These are phyloP conservation scores for Rhexocercosporidium sp. DNA, from an alignment of 2,329 filamentous ascomycete species.

Conservation along the genomic window DNA sequence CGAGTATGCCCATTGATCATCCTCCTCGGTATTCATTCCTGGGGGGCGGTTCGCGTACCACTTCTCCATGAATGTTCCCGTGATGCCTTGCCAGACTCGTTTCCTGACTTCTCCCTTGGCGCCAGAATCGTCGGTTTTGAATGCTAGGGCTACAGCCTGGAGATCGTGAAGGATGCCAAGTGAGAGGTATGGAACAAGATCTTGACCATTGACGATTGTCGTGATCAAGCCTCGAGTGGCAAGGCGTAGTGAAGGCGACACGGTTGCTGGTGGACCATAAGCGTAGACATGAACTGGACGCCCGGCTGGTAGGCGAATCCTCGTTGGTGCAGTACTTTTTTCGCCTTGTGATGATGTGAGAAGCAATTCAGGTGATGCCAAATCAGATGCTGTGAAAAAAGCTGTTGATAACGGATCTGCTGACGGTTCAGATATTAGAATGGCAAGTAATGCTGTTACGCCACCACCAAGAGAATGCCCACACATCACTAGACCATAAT, in stretches of 20 bases:
- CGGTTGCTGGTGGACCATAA: constrained; percentile 75
- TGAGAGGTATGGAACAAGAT: constrained; percentile 76
- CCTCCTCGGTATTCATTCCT: constrained; percentile 56
- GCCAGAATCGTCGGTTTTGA: constrained; percentile 72
- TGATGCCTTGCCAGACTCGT: constrained; percentile 69
- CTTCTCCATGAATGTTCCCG: constrained; percentile 63
- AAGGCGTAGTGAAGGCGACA: constrained; percentile 71
- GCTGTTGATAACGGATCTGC: constrained; percentile 45
- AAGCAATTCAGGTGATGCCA: constrained; percentile 73
- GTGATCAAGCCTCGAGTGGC: constrained; percentile 78
- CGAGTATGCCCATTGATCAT: constrained; percentile 71
- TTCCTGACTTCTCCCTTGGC: constrained; percentile 70
- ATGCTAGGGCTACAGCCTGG: constrained; percentile 72
- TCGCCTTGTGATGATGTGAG: constrained; percentile 61
- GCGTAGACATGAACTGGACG: constrained; percentile 80
- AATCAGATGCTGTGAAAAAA: constrained; percentile 65
- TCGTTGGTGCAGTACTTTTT: constrained; percentile 34
- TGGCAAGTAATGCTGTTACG: constrained; percentile 59
- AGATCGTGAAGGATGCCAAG: constrained; percentile 77
- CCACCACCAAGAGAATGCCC: constrained; percentile 61
- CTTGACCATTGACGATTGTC: constrained; percentile 73
- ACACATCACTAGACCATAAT: constrained; percentile 61
- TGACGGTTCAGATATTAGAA: constrained; percentile 56
- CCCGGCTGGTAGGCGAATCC: constrained; percentile 64
- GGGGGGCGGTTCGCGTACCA: constrained; percentile 56